A percentile compares a stretch with the other conserved stretches of the same genome.
Evolutionary conservation across 805 yeast species (phyloP).

Genomic region (Candida incommunis): DNA sequence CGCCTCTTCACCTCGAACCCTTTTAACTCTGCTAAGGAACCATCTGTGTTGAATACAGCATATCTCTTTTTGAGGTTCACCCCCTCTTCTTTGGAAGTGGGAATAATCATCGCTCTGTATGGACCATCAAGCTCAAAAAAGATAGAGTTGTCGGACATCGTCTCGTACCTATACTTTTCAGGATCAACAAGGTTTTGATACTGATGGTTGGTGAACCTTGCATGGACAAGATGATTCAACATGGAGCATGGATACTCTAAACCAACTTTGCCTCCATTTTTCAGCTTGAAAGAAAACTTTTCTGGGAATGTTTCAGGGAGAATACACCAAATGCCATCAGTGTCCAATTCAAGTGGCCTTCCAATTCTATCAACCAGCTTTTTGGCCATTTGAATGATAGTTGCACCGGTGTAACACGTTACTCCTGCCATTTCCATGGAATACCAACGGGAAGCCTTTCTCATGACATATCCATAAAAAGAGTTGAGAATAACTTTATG

Average conservation of each 20-base stretch:
- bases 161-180: conserved; percentile 50
- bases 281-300: conserved; percentile 53
- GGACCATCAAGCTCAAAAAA: conserved; percentile 99
- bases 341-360: conserved; percentile 88
- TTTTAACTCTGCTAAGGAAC: conserved; percentile 84
- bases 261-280: conserved; percentile 62
- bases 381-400: conserved; percentile 95
- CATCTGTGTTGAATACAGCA: conserved; percentile 94
- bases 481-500: conserved; percentile 94
- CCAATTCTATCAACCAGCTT: conserved; percentile 84
- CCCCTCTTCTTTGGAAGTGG: conserved; percentile 95
- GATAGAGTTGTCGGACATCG: conserved; percentile 80
- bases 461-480: conserved; percentile 96
- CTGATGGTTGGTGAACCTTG: conserved; percentile 83
- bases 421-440: conserved; percentile 99
- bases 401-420: conserved; percentile 95
- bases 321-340: conserved; percentile 99
- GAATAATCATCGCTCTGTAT: conserved; percentile 90
- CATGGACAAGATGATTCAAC: conserved; percentile 87
- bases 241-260: conserved; percentile 92
- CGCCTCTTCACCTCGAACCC: conserved; percentile 95
- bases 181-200: conserved; percentile 79
- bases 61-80: conserved; percentile 91
- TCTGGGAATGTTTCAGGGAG: conserved; percentile 90
- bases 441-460: conserved; percentile 98